Conservation (phyloP, 2,329 filamentous ascomycete genomes). For the Meredithiella fracta region DNA sequence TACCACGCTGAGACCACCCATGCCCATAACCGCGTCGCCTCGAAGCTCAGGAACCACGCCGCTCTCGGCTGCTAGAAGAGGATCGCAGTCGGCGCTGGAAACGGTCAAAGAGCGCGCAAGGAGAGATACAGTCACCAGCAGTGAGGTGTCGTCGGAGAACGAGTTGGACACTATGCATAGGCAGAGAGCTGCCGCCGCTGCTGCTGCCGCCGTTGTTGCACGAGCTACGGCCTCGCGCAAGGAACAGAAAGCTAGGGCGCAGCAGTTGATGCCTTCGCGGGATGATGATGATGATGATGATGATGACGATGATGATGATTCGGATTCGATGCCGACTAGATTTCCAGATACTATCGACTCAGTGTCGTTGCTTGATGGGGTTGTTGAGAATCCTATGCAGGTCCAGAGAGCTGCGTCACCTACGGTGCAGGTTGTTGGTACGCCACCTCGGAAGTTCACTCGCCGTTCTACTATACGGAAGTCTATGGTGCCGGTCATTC, state of each 20-base stretch:
- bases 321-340: slow-evolving; percentile 42
- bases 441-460: slow-evolving; percentile 42
- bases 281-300: slow-evolving; percentile 42
- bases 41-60: slow-evolving; percentile 17
- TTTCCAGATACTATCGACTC: slow-evolving; percentile 55
- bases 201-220: slow-evolving; percentile 30
- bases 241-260: slow-evolving; percentile 29
- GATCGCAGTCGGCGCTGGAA: slow-evolving; percentile 56
- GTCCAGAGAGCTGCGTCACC: slow-evolving; percentile 29
- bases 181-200: slow-evolving; percentile 43
- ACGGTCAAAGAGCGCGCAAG: slow-evolving; percentile 52
- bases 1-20: slow-evolving; percentile 42
- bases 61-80: slow-evolving; percentile 33
- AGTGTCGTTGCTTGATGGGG: slow-evolving; percentile 50
- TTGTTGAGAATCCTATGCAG: slow-evolving; percentile 37
- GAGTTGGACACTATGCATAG: slow-evolving; percentile 55
- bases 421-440: slow-evolving; percentile 43
- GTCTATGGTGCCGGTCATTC: slow-evolving; percentile 37
- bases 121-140: slow-evolving; percentile 64
- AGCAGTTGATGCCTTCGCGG: slow-evolving; percentile 24
- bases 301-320: slow-evolving; percentile 38
- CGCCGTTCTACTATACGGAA: slow-evolving; percentile 48
- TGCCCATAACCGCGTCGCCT: slow-evolving; percentile 30
- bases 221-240: slow-evolving; percentile 25
- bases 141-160: slow-evolving; percentile 69